A percentile compares a stretch with the other conserved stretches of the same genome.
Conservation (phyloP, 2,329 filamentous ascomycete genomes). For the Fusarium aywerte region DNA sequence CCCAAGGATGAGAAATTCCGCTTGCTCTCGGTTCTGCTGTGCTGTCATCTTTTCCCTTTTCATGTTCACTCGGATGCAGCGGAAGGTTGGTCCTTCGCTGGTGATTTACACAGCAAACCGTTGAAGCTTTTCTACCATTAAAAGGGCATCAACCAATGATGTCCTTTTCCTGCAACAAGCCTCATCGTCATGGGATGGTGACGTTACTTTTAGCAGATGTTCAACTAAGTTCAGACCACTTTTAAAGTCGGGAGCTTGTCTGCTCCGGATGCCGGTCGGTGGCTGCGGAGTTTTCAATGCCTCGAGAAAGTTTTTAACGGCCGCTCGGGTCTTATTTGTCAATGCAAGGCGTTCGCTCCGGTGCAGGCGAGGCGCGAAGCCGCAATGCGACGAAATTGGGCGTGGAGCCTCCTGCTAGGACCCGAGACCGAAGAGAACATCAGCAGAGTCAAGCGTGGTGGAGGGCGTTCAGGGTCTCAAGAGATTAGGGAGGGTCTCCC, state of each 20-base stretch:
- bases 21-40: conserved; percentile 8
- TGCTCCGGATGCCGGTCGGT: conserved; percentile 30
- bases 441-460: conserved; percentile 21
- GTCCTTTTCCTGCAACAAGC: conserved; percentile 21
- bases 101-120: conserved; percentile 20
- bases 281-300: conserved; percentile 14
- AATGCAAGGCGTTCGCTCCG: conserved; percentile 21
- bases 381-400: conserved; percentile 30
- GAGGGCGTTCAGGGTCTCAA: conserved; percentile 34
- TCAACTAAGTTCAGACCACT: conserved; percentile 7
- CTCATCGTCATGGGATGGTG: conserved; percentile 35
- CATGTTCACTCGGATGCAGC: conserved; percentile 36
- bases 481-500: conserved; percentile 43
- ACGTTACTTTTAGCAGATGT: conserved; percentile 23
- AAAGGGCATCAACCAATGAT: conserved; percentile 16
- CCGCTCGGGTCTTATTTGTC: conserved; percentile 23
- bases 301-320: conserved; percentile 21
- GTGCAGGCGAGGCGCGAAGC: conserved; percentile 23
- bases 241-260: conserved; percentile 17
- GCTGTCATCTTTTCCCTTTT: conserved; percentile 5
- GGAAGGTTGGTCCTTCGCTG: conserved; percentile 19
- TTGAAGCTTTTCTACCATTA: conserved; percentile 16
- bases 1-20: conserved; percentile 4
- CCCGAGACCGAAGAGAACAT: conserved; percentile 18
- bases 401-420: conserved; percentile 26